Evolutionary conservation across 441 rosid genomes (phyloP).

Genomic region (Croton setiger): DNA sequence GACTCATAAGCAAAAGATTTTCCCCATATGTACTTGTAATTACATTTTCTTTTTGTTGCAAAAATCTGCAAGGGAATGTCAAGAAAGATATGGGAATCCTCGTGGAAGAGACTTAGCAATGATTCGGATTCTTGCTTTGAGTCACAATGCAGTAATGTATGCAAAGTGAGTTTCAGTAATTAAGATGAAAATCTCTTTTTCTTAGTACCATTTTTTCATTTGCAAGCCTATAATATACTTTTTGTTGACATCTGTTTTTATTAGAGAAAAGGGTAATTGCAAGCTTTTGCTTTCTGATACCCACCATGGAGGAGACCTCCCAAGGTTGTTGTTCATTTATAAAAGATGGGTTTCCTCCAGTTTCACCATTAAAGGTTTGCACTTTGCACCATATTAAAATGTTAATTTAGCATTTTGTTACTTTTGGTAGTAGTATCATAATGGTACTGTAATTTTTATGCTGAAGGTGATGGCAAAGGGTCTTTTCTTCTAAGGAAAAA

Average conservation of each 20-base stretch:
- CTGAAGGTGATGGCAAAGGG: conserved; percentile 61
- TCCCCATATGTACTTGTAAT: not conserved
- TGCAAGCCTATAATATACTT: not conserved
- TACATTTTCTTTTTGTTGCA: not conserved
- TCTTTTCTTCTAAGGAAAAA: conserved; percentile 53
- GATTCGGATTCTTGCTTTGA: conserved; percentile 69
- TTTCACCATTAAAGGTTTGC: conserved; percentile 60
- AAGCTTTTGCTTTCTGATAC: conserved; percentile 67
- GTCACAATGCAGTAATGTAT: conserved; percentile 57
- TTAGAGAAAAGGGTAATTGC: conserved; percentile 46
- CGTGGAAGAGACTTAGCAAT: conserved; percentile 86
- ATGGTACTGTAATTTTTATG: not conserved
- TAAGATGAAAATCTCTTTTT: not conserved
- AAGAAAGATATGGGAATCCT: conserved; percentile 54
- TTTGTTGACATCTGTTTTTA: not conserved
- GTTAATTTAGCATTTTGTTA: not conserved
- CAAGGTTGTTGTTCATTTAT: conserved; percentile 67
- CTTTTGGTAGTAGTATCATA: not conserved
- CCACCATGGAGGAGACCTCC: conserved; percentile 68
- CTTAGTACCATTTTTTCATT: not conserved
- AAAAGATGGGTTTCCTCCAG: conserved; percentile 69
- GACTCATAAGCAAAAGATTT: not conserved
- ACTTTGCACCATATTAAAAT: conserved; percentile 15
- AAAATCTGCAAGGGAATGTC: conserved; percentile 38
- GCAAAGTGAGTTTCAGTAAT: conserved; percentile 50